Conservation (phyloP, 148 eudicot species). For the Camellia granthamiana region DNA sequence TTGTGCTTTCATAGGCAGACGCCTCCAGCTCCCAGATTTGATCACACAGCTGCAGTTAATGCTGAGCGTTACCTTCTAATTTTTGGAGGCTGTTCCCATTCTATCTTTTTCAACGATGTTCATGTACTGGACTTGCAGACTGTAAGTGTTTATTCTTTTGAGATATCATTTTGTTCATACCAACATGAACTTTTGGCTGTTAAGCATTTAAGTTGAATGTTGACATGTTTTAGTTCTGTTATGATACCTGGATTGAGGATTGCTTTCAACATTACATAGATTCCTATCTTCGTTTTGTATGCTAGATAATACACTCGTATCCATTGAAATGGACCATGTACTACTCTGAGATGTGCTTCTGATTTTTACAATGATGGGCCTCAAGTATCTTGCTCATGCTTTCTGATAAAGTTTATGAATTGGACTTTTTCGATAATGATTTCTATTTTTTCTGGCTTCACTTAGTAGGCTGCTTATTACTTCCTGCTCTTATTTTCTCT, state of each 20-base stretch:
- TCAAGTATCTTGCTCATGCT: background rate
- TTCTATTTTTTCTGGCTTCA: background rate
- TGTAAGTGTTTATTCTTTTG: slow-evolving; percentile 40
- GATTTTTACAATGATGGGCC: background rate
- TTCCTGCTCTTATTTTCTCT: background rate
- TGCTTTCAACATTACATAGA: background rate
- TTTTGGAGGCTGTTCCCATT: slow-evolving; percentile 96
- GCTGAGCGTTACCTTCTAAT: slow-evolving; percentile 78
- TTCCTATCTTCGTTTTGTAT: background rate
- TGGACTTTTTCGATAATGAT: background rate
- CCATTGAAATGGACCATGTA: too few relatives aligned
- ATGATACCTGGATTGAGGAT: background rate
- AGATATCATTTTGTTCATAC: slow-evolving; percentile 10
- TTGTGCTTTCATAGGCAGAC: slow-evolving; percentile 72
- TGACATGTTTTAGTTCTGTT: background rate
- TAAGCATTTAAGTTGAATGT: background rate
- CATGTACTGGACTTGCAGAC: slow-evolving; percentile 87
- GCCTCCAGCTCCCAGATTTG: slow-evolving; percentile 93
- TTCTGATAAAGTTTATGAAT: too few relatives aligned
- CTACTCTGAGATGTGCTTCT: background rate
- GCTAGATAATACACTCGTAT: background rate
- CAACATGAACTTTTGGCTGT: background rate
- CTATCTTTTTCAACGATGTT: slow-evolving; percentile 77
- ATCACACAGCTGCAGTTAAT: slow-evolving; percentile 83
- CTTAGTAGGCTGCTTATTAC: background rate